These are phyloP conservation scores for Naganishia cerealis DNA, from an alignment of 1,284 basidiomycete genomes.

Conservation along the genomic window DNA sequence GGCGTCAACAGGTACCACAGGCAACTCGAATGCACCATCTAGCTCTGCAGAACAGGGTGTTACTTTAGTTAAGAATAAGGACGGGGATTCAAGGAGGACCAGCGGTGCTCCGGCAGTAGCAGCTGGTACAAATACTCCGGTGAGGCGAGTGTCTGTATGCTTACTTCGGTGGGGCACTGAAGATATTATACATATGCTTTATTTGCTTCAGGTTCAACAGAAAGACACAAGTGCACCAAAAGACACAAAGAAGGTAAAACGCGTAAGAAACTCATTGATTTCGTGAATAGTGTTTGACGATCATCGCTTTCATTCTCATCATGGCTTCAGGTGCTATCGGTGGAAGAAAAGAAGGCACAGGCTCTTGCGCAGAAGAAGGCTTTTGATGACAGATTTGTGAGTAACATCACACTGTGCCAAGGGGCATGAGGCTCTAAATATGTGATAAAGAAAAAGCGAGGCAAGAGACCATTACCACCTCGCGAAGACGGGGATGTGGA, in stretches of 20 bases:
- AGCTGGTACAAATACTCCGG: background rate
- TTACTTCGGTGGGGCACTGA: background rate
- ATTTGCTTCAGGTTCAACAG: background rate
- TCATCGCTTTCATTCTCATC: background rate
- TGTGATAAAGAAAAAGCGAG: conserved; percentile 30
- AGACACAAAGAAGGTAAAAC: background rate
- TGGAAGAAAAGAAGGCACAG: conserved; percentile 28
- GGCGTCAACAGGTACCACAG: background rate
- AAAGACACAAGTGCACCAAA: background rate
- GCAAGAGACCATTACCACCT: conserved; percentile 30
- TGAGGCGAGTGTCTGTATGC: background rate
- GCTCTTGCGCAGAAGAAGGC: conserved; percentile 34
- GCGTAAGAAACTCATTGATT: background rate
- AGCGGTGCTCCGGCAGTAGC: background rate
- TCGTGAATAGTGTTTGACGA: background rate
- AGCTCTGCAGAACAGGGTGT: background rate
- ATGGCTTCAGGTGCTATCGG: conserved; percentile 5
- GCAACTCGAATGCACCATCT: background rate
- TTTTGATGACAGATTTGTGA: conserved; percentile 34
- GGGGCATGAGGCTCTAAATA: background rate
- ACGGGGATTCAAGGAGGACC: background rate
- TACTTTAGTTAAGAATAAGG: background rate
- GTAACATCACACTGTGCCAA: background rate
- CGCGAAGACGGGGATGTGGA: conserved; percentile 16
- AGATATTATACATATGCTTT: background rate